Evolutionary conservation across 2,329 filamentous ascomycete genomes (phyloP).

Genomic region (Fusarium annulatum): DNA sequence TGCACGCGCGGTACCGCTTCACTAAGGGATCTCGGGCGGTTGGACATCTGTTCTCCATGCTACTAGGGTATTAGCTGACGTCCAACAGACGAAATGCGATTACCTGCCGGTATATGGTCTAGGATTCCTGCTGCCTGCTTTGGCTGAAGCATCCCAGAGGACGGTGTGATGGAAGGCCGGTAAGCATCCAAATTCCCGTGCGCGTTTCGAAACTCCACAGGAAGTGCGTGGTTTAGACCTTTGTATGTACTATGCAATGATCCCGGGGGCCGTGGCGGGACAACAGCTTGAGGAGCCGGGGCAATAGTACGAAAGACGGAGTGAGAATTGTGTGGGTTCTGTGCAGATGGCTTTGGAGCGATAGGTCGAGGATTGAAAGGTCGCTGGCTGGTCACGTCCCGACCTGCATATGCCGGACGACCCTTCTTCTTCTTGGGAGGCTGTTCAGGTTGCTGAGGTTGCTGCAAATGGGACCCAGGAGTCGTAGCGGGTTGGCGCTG

Average conservation of each 20-base stretch:
- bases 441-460: constrained; percentile 7
- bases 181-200: background rate
- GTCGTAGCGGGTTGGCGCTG: constrained; percentile 39
- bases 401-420: constrained; percentile 58
- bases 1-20: background rate
- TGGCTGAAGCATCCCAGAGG: background rate
- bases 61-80: background rate
- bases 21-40: constrained; percentile 5
- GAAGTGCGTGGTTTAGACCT: background rate
- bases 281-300: constrained; percentile 4
- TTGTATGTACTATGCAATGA: background rate
- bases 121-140: background rate
- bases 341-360: constrained; percentile 45
- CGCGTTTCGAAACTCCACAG: background rate
- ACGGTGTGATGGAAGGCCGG: background rate
- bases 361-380: constrained; percentile 50
- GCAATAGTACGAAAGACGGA: constrained; percentile 19
- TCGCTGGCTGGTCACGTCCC: constrained; percentile 48
- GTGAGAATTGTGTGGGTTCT: background rate
- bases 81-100: too few relatives aligned
- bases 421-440: constrained; percentile 56
- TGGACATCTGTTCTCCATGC: background rate
- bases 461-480: constrained; percentile 3
- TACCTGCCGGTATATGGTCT: background rate
- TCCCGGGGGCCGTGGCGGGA: background rate